phyloP scores from a whole-genome alignment of 768 basidiomycete species.

The Pulveroboletus frians region DNA sequence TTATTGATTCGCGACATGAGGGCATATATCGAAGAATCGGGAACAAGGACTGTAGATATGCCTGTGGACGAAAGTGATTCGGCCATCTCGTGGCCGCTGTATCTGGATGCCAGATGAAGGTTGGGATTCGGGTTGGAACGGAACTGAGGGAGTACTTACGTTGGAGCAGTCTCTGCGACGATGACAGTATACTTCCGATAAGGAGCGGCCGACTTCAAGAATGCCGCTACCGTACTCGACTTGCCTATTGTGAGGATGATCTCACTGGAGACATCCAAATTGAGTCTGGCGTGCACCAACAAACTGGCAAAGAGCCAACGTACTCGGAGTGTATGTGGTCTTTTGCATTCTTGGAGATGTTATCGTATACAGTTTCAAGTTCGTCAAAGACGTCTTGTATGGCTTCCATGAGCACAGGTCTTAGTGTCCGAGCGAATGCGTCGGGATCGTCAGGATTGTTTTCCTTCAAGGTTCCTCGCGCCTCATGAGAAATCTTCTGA shows the following conservation, averaged over 20 bases:
- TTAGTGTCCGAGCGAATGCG: constrained; percentile 70
- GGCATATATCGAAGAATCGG: constrained; percentile 93
- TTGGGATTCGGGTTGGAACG: constrained; percentile 4
- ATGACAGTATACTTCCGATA: constrained; percentile 93
- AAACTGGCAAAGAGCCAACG: constrained; percentile 26
- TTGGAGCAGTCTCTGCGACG: constrained; percentile 91
- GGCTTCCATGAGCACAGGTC: constrained; percentile 94
- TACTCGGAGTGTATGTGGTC: constrained; percentile 99
- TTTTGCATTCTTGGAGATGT: constrained; percentile 87
- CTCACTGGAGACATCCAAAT: constrained; percentile 51
- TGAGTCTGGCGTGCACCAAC: not conserved
- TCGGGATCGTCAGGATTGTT: constrained; percentile 73
- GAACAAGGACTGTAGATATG: constrained; percentile 94
- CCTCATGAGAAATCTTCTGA: constrained; percentile 41
- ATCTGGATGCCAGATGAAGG: constrained; percentile 40
- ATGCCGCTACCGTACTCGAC: constrained; percentile 90
- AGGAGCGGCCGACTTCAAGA: constrained; percentile 86
- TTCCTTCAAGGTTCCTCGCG: constrained; percentile 55
- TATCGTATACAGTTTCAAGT: constrained; percentile 92
- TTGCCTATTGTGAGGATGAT: constrained; percentile 93
- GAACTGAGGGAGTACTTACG: constrained; percentile 45
- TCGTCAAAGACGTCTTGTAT: constrained; percentile 96
- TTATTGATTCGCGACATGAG: constrained; percentile 97
- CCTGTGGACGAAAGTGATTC: constrained; percentile 67
- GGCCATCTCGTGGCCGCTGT: constrained; percentile 83